These are phyloP conservation scores for Annulohypoxylon maeteangense DNA, from an alignment of 495 filamentous ascomycete genomes.

Conservation along the genomic window DNA sequence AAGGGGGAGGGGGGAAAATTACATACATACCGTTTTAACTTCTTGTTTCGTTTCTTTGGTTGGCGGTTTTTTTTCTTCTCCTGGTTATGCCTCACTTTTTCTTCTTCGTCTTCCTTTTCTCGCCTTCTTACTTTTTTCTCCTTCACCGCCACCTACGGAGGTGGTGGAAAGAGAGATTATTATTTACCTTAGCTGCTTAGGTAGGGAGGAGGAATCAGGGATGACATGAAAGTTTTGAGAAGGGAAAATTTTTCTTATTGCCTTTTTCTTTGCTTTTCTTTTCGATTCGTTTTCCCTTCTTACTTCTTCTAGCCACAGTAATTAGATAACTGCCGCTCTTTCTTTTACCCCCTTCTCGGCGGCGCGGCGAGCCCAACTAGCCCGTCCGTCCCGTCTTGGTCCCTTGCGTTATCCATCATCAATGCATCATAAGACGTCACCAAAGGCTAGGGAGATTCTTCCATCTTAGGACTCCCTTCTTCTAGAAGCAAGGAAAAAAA, in stretches of 20 bases:
- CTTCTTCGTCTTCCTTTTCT: constrained; percentile 15
- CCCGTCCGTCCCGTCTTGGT: constrained; percentile 15
- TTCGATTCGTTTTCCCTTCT: neutral
- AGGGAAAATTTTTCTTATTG: neutral
- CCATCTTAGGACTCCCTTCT: neutral
- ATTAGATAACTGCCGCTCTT: constrained; percentile 4
- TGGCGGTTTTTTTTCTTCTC: neutral
- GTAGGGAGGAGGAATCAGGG: neutral
- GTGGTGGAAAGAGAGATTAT: neutral
- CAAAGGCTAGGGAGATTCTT: neutral
- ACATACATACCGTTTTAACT: neutral
- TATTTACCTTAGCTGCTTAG: neutral
- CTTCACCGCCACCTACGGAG: constrained; percentile 26
- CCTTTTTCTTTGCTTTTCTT: neutral
- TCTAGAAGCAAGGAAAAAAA: neutral
- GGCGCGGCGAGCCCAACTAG: constrained; percentile 1
- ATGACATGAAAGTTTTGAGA: neutral
- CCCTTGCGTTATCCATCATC: constrained; percentile 38
- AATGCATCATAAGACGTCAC: constrained; percentile 36
- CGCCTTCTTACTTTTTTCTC: no score
- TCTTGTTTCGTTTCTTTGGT: neutral
- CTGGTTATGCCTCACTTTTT: neutral
- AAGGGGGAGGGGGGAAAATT: neutral
- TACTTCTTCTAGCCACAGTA: neutral
- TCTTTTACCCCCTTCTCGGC: constrained; percentile 21